Percentiles rank a stretch among this genome's conserved stretches.
Evolutionary conservation across 306 rosid species (phyloP).

Genomic region (Castanospermum australe): DNA sequence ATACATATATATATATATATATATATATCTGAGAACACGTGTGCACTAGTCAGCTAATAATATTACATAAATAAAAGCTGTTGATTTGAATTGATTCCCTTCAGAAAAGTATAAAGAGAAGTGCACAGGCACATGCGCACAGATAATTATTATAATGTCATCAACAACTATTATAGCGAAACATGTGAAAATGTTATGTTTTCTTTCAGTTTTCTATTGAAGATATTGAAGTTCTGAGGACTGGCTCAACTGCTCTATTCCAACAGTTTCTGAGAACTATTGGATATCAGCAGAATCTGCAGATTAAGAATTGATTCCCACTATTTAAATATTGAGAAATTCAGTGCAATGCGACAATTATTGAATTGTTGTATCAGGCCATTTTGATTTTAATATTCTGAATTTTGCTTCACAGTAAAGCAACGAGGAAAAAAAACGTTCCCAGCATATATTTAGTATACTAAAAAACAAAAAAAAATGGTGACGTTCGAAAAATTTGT

Average conservation of each 20-base stretch:
- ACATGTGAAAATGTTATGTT: constrained; percentile 7
- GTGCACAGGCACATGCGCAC: neutral
- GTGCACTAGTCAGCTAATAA: neutral
- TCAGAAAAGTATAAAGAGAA: neutral
- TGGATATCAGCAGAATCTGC: neutral
- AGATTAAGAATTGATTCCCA: constrained; percentile 20
- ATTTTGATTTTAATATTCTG: neutral
- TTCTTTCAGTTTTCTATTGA: neutral
- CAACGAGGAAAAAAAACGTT: neutral
- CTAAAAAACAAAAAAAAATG: no score
- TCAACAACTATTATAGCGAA: neutral
- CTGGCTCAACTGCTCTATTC: neutral
- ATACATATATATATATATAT: neutral
- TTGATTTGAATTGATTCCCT: constrained; percentile 12
- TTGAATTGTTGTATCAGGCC: neutral
- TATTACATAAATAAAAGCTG: neutral
- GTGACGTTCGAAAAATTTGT: no score
- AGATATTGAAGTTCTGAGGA: neutral
- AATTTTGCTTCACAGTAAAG: neutral
- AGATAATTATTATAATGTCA: no score
- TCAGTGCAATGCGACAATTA: neutral
- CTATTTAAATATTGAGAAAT: neutral
- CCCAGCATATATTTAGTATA: no score
- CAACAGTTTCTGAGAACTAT: neutral
- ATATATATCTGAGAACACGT: neutral